Evolutionary conservation across 1,139 yeast genomes (phyloP).

Genomic region (Kurtzmaniella quercitrusa): DNA sequence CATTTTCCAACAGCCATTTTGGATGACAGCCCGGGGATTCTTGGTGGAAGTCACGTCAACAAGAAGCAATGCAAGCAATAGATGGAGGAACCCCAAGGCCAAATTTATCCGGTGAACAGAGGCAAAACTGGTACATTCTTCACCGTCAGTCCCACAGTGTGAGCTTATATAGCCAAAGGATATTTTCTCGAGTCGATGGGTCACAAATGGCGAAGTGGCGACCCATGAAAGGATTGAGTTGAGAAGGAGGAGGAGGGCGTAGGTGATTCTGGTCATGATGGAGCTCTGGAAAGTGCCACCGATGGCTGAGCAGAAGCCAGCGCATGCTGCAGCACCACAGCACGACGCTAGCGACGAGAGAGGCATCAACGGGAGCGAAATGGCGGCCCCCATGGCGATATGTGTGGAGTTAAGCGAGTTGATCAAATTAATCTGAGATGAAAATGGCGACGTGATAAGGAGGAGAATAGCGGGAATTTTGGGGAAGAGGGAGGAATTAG

Average conservation of each 20-base stretch:
- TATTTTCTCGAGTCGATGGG: conserved; percentile 68
- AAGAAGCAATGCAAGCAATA: conserved; percentile 62
- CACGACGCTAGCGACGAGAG: conserved; percentile 76
- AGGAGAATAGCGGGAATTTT: no score
- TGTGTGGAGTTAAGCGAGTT: background rate
- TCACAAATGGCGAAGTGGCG: conserved; percentile 78
- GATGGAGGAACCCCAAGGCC: conserved; percentile 79
- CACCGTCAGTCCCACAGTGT: conserved; percentile 67
- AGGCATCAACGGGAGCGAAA: conserved; percentile 68
- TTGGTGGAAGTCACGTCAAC: conserved; percentile 73
- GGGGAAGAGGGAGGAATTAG: no score
- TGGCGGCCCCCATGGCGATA: conserved; percentile 69
- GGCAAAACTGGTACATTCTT: conserved; percentile 87
- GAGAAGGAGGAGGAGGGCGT: conserved; percentile 71
- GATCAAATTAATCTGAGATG: background rate
- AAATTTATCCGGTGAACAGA: conserved; percentile 89
- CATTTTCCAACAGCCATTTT: conserved; percentile 87
- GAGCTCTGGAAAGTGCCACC: conserved; percentile 64
- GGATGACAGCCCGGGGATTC: conserved; percentile 78
- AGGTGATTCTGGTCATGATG: conserved; percentile 65
- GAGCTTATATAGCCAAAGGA: conserved; percentile 65
- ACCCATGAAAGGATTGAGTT: conserved; percentile 90
- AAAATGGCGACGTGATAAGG: no score
- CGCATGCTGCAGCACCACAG: conserved; percentile 79
- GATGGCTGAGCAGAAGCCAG: conserved; percentile 61